These are phyloP conservation scores for Penicillium sp. DNA, from an alignment of 2,329 filamentous ascomycete species.

Conservation along the genomic window DNA sequence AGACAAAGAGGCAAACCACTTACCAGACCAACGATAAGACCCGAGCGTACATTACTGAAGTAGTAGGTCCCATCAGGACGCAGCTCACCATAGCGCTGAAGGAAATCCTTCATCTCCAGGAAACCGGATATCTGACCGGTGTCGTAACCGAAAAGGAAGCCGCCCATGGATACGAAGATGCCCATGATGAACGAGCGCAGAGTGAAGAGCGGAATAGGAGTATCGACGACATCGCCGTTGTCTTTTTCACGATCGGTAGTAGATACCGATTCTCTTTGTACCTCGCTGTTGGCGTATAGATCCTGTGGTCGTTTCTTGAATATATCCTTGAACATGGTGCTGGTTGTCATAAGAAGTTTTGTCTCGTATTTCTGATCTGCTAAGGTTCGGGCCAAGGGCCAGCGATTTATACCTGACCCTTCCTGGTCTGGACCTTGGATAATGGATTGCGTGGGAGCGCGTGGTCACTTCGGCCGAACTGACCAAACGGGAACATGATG, in stretches of 20 bases:
- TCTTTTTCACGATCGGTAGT: conserved; percentile 20
- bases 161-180: conserved; percentile 44
- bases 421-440: neutral
- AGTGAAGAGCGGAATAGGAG: conserved; percentile 30
- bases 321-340: conserved; percentile 15
- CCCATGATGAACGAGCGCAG: conserved; percentile 33
- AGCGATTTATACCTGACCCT: conserved; percentile 9
- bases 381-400: neutral
- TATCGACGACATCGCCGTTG: conserved; percentile 15
- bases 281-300: conserved; percentile 4
- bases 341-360: neutral
- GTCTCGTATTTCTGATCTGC: neutral
- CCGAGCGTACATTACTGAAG: conserved; percentile 41
- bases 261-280: conserved; percentile 16
- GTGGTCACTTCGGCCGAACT: neutral
- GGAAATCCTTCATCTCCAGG: conserved; percentile 40
- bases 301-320: conserved; percentile 16
- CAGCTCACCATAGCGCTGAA: conserved; percentile 35
- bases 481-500: conserved; percentile 13
- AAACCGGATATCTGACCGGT: conserved; percentile 45
- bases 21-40: conserved; percentile 42
- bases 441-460: conserved; percentile 1
- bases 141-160: conserved; percentile 42
- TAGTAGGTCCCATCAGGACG: conserved; percentile 27
- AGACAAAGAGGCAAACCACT: conserved; percentile 2